Conservation (phyloP, 495 filamentous ascomycete species). For the Parathielavia appendiculata region DNA sequence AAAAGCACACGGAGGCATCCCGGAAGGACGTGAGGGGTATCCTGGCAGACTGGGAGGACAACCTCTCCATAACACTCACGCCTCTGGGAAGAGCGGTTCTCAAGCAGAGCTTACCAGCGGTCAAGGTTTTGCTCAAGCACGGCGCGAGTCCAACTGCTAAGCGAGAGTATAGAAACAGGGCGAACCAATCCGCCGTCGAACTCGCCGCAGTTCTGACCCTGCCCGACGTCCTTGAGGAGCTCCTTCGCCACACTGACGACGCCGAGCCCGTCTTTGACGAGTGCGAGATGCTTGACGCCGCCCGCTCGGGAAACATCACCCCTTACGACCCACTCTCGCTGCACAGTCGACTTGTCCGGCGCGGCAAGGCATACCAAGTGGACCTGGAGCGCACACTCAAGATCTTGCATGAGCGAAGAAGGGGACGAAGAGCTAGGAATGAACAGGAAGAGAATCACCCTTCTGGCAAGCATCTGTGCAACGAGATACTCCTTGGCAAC, state of each 20-base stretch:
- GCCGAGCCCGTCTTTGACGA: slow-evolving; percentile 7
- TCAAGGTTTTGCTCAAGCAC: slow-evolving; percentile 14
- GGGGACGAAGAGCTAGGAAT: neutral
- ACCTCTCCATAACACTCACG: slow-evolving; percentile 7
- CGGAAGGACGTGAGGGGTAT: slow-evolving; percentile 10
- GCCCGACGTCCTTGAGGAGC: slow-evolving; percentile 18
- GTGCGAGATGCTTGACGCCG: slow-evolving; percentile 11
- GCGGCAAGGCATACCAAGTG: slow-evolving; percentile 8
- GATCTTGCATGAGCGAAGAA: neutral
- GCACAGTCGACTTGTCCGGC: slow-evolving; percentile 12
- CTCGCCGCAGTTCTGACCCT: slow-evolving; percentile 16
- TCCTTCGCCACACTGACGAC: slow-evolving; percentile 5
- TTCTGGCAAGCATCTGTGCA: slow-evolving; percentile 12
- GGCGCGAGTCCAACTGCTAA: slow-evolving; percentile 5
- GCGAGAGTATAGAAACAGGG: neutral
- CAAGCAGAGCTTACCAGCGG: slow-evolving; percentile 10
- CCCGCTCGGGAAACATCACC: neutral
- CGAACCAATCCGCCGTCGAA: slow-evolving; percentile 5
- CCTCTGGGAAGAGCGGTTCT: slow-evolving; percentile 17
- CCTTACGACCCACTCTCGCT: slow-evolving; percentile 13
- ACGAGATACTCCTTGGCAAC: slow-evolving; percentile 15
- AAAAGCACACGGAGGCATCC: slow-evolving; percentile 6
- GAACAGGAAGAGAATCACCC: neutral
- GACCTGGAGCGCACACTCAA: neutral
- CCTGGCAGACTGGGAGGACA: slow-evolving; percentile 18